phyloP scores from a whole-genome alignment of 2,329 filamentous ascomycete genomes.

The Shiraia bambusicola region DNA sequence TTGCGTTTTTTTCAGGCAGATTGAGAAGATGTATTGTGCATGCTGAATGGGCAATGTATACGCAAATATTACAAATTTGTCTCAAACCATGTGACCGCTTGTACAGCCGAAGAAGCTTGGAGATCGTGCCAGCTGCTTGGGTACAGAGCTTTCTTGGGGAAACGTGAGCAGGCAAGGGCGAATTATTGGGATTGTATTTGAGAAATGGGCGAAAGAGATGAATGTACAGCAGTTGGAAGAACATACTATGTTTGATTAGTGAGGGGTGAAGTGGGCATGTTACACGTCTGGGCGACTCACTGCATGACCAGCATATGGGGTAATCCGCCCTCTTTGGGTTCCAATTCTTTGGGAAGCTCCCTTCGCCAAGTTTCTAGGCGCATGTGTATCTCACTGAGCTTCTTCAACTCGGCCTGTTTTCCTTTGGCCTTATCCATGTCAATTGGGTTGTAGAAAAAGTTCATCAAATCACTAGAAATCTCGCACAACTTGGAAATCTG shows the following conservation, averaged over 20 bases:
- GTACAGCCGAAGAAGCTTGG: conserved; percentile 91
- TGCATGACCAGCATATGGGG: conserved; percentile 83
- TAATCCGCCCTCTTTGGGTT: conserved; percentile 84
- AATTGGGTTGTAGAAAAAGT: conserved; percentile 85
- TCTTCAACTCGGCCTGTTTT: conserved; percentile 85
- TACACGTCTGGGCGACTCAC: conserved; percentile 63
- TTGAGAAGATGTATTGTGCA: conserved; percentile 95
- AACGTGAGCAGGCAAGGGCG: conserved; percentile 81
- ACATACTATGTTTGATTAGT: conserved; percentile 68
- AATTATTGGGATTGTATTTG: conserved; percentile 79
- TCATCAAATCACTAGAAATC: conserved; percentile 86
- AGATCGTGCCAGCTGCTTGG: conserved; percentile 83
- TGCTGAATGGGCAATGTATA: conserved; percentile 92
- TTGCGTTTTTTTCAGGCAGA: conserved; percentile 86
- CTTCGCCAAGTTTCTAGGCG: conserved; percentile 87
- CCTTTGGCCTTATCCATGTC: conserved; percentile 63
- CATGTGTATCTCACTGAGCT: conserved; percentile 86
- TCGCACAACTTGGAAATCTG: conserved; percentile 84
- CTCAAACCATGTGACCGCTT: conserved; percentile 87
- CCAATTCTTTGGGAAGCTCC: conserved; percentile 79
- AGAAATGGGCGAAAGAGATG: conserved; percentile 94
- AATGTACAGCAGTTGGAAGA: conserved; percentile 93
- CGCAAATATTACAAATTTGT: conserved; percentile 94
- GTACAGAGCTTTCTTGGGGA: conserved; percentile 90
- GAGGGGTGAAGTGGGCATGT: neutral